phyloP scores from a whole-genome alignment of 2,329 filamentous ascomycete species.

The Venturia oleaginea region DNA sequence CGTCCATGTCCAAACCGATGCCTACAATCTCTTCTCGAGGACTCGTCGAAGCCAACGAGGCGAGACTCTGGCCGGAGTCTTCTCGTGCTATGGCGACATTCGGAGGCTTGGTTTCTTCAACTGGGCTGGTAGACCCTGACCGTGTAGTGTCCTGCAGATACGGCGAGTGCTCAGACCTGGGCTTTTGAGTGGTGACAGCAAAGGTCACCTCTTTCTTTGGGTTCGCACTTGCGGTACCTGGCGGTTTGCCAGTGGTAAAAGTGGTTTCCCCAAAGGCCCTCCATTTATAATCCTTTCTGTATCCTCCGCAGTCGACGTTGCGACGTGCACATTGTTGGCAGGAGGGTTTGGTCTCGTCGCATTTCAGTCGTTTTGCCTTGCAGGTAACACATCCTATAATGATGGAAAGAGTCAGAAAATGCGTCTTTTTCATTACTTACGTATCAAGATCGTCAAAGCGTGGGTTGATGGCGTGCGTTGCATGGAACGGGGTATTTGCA shows the following conservation, averaged over 20 bases:
- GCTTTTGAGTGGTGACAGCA: neutral
- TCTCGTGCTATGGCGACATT: neutral
- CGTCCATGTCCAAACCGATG: neutral
- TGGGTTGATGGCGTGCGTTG: neutral
- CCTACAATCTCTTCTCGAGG: neutral
- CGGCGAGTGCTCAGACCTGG: neutral
- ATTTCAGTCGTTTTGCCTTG: constrained; percentile 65
- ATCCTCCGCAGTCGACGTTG: constrained; percentile 58
- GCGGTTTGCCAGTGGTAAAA: constrained; percentile 35
- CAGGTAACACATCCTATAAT: constrained; percentile 59
- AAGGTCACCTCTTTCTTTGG: constrained; percentile 22
- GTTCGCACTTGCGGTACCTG: constrained; percentile 36
- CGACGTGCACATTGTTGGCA: constrained; percentile 59
- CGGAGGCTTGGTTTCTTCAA: neutral
- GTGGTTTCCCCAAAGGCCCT: constrained; percentile 57
- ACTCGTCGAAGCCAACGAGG: neutral
- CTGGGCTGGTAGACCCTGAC: neutral
- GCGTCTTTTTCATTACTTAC: neutral
- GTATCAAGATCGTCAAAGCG: neutral
- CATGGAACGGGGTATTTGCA: neutral
- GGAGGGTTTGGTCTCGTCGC: constrained; percentile 61
- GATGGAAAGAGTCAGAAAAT: neutral
- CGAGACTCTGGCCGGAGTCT: neutral
- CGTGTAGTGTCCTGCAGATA: neutral
- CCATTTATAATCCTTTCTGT: constrained; percentile 72